These are phyloP conservation scores for Coniella vitis DNA, from an alignment of 2,329 filamentous ascomycete genomes.

Conservation along the genomic window DNA sequence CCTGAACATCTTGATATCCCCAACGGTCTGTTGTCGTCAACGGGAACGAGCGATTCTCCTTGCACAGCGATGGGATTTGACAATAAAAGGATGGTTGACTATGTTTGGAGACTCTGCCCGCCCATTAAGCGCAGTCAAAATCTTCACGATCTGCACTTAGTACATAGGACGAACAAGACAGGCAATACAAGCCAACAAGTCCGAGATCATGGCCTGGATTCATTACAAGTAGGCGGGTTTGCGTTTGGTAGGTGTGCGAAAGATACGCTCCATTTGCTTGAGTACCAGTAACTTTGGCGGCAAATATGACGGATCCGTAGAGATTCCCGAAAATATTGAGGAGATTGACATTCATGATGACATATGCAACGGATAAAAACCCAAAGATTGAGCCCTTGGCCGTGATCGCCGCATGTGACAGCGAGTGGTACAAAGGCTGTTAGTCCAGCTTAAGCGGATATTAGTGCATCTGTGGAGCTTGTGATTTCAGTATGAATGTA, in stretches of 20 bases:
- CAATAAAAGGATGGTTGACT: too few relatives aligned
- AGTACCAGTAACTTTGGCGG: conserved; percentile 17
- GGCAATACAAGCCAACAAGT: background rate
- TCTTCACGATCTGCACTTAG: background rate
- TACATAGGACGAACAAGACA: background rate
- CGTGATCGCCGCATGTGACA: background rate
- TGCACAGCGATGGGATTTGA: too few relatives aligned
- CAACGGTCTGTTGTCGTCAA: too few relatives aligned
- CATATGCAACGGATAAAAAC: conserved; percentile 7
- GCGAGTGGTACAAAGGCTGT: background rate
- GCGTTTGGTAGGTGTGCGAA: conserved; percentile 6
- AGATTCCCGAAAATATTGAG: conserved; percentile 14
- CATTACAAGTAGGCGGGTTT: background rate
- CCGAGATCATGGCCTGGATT: conserved; percentile 10
- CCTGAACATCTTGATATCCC: too few relatives aligned
- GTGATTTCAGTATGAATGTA: too few relatives aligned
- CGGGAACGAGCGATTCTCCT: too few relatives aligned
- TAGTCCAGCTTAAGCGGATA: background rate
- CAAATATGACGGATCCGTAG: conserved; percentile 12
- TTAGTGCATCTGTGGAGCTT: background rate
- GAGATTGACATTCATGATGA: background rate
- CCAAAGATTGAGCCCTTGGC: conserved; percentile 7
- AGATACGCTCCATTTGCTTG: conserved; percentile 16
- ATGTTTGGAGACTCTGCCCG: too few relatives aligned
- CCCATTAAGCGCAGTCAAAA: background rate